phyloP scores from a whole-genome alignment of 371 early-diverging fungal genomes.

The Mortierella sp. region DNA sequence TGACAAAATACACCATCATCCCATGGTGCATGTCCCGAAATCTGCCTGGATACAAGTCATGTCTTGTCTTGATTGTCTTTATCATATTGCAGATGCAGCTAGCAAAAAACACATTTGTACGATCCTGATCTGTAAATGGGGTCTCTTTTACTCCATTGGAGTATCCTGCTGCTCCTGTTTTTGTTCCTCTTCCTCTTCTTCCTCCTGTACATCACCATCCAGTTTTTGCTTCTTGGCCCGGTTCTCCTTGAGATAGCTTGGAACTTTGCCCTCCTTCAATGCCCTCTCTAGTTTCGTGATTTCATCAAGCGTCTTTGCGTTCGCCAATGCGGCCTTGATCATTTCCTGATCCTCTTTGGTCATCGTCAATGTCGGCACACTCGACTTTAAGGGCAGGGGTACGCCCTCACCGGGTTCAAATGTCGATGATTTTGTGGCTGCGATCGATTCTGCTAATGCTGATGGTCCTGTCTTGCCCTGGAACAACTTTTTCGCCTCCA shows the following conservation, averaged over 20 bases:
- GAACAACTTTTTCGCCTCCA: conserved; percentile 80
- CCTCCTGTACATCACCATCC: conserved; percentile 1
- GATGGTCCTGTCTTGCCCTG: conserved; percentile 69
- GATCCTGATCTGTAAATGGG: background rate
- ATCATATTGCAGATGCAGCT: conserved; percentile 8
- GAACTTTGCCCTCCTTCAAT: conserved; percentile 73
- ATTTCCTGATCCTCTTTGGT: conserved; percentile 69
- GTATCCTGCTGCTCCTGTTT: conserved; percentile 1
- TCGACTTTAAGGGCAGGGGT: conserved; percentile 54
- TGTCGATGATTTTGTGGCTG: conserved; percentile 68
- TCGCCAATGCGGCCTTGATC: conserved; percentile 78
- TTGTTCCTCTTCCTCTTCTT: conserved; percentile 31
- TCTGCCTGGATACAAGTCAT: too few species aligned
- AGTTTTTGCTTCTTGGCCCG: conserved; percentile 31
- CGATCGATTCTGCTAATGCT: conserved; percentile 68
- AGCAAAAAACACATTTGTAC: background rate
- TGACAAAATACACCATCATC: too few species aligned
- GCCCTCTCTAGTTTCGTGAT: conserved; percentile 77
- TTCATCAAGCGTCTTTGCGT: conserved; percentile 85
- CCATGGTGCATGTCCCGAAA: too few species aligned
- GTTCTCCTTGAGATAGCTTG: conserved; percentile 46
- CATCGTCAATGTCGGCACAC: conserved; percentile 59
- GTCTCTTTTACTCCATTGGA: conserved; percentile 5
- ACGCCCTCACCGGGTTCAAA: conserved; percentile 84
- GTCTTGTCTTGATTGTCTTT: too few species aligned